Percentiles rank a stretch among this genome's conserved stretches.
phyloP scores from a whole-genome alignment of 2,329 filamentous ascomycete species.

The Lachnellula hyalina region DNA sequence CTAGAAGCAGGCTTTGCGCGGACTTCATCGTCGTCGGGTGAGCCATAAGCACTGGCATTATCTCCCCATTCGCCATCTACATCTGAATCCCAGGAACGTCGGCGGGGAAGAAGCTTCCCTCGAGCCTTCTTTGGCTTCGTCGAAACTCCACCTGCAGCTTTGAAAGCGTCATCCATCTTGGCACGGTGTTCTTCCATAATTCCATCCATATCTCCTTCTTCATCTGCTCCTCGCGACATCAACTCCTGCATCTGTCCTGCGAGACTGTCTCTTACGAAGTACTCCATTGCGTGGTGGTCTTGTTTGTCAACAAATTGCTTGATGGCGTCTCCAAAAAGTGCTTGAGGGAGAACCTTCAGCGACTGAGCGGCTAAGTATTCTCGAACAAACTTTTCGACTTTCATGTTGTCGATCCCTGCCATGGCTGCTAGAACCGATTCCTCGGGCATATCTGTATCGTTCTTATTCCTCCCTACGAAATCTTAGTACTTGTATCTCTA shows the following conservation, averaged over 20 bases:
- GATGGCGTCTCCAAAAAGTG: slow-evolving; percentile 88
- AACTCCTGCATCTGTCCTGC: slow-evolving; percentile 66
- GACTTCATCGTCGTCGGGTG: slow-evolving; percentile 40
- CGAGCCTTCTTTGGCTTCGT: slow-evolving; percentile 43
- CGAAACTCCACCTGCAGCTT: slow-evolving; percentile 48
- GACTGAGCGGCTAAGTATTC: slow-evolving; percentile 85
- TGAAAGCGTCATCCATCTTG: slow-evolving; percentile 66
- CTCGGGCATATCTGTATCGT: slow-evolving; percentile 53
- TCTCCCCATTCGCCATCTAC: slow-evolving; percentile 82
- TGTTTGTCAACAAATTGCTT: slow-evolving; percentile 91
- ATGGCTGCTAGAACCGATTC: slow-evolving; percentile 56
- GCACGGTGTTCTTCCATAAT: slow-evolving; percentile 70
- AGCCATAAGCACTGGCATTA: slow-evolving; percentile 60
- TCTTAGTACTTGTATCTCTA: slow-evolving; percentile 9
- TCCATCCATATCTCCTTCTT: slow-evolving; percentile 64
- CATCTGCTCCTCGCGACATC: slow-evolving; percentile 59
- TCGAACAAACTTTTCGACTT: slow-evolving; percentile 81
- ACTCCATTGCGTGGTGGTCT: slow-evolving; percentile 86
- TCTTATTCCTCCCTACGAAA: slow-evolving; percentile 38
- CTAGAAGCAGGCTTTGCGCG: slow-evolving; percentile 33
- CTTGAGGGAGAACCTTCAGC: slow-evolving; percentile 87
- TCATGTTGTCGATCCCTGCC: slow-evolving; percentile 64
- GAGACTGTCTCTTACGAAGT: slow-evolving; percentile 69
- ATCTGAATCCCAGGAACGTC: slow-evolving; percentile 82
- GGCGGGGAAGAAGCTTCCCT: slow-evolving; percentile 65